Percentiles rank a stretch among this genome's conserved stretches.
Evolutionary conservation across 2,329 filamentous ascomycete genomes (phyloP).

Genomic region (Trichophyton simii): DNA sequence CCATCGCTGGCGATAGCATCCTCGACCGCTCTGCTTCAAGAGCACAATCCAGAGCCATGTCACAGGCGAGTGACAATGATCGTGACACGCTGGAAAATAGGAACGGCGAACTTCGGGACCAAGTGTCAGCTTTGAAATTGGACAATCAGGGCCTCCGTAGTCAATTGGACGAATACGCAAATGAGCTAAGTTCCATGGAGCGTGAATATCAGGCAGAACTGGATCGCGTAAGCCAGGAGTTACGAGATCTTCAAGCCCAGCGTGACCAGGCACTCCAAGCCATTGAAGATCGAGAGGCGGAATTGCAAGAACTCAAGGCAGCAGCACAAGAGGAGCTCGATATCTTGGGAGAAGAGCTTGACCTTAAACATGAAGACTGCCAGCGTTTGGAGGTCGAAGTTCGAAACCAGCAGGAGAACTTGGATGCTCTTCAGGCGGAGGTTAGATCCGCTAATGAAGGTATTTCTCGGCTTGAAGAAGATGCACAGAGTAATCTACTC

Average conservation of each 20-base stretch:
- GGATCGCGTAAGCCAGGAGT: conserved; percentile 63
- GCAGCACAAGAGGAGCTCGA: conserved; percentile 50
- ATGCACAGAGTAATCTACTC: conserved; percentile 64
- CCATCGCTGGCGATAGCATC: conserved; percentile 68
- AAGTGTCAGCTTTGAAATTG: conserved; percentile 72
- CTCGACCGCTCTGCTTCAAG: conserved; percentile 89
- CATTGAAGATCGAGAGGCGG: conserved; percentile 50
- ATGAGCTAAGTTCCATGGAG: conserved; percentile 65
- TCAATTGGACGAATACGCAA: conserved; percentile 65
- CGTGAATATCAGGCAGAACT: conserved; percentile 68
- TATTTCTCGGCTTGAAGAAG: conserved; percentile 76
- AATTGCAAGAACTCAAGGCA: conserved; percentile 39
- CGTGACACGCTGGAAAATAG: conserved; percentile 77
- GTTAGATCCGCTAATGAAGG: conserved; percentile 86
- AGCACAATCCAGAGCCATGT: conserved; percentile 60
- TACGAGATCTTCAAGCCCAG: conserved; percentile 67
- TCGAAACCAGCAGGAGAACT: conserved; percentile 68
- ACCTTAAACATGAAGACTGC: conserved; percentile 59
- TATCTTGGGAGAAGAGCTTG: conserved; percentile 50
- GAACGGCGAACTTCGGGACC: conserved; percentile 71
- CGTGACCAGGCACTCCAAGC: conserved; percentile 73
- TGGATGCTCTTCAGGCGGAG: conserved; percentile 81
- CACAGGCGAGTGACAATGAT: conserved; percentile 61
- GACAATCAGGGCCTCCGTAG: conserved; percentile 80
- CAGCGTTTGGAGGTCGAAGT: conserved; percentile 59